Evolutionary conservation across 129 eudicot species (phyloP), one percentile per base, ranked within the genome.

Genomic region (Oenanthe sinensis): DNA sequence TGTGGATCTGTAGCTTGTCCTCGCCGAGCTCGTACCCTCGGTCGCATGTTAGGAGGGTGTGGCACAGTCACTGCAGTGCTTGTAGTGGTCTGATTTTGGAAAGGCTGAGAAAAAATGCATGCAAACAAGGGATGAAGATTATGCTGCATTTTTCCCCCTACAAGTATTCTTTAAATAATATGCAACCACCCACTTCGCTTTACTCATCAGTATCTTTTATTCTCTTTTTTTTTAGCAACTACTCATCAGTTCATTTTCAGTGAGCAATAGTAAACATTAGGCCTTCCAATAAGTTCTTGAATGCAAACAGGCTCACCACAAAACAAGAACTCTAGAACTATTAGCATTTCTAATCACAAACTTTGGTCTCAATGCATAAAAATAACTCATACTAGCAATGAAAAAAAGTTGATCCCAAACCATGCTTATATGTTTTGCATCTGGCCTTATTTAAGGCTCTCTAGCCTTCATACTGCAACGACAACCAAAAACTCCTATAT

Each of bases 1-100:
- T 94, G 98, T 52, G 98, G 98, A 86, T 94, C 98, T 47, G 98
- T 94, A 58, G 97, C 98, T 82, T 94, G 98, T 72, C 98, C 98
- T 28, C 98, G 84, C 46, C 97, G 84, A 75, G 98, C 98, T 68
- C 97, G 88, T 22, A 94, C 98, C 88, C 98, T 87, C 46, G 98
- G 98, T 28, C 97, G 87, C 76, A 87, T 90, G 69, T 81, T 71
- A 73, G 98, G 97, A 30, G 90, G 98, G 60, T 91, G 97, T n/a
- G 98, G 90, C 79, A 87, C 89, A 42, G 91, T 83, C 6, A 84
- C 93, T 22, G 92, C 84, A 77, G 98, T 85, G 83, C 90, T 86
- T 3, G 91, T 75, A 46, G 98, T 82, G 33, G 92, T 86, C 40
- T 89, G 97, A 79, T 97, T 90, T 78, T 88, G 98, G 79, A 89